Base-by-base conservation (phyloP, 208 protist species). In the Leishmania tarentolae region DNA sequence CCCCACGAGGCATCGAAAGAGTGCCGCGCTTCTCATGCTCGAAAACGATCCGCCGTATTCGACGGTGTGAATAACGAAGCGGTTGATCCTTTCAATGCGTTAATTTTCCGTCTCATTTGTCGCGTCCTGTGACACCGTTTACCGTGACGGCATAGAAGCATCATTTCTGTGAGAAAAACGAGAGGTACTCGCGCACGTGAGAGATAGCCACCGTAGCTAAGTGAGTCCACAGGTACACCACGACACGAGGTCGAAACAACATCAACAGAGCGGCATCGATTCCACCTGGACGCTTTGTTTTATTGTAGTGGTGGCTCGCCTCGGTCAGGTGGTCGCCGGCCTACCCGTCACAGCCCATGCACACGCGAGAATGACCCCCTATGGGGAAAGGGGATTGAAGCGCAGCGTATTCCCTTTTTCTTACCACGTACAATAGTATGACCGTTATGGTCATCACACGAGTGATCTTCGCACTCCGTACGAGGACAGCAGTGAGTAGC, bases 341-440 rank as follows among this genome's bases (percentile, higher is more conserved):
- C 24, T 21, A 47, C 31, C 37, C 9, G 7, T 46, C 76, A 47
- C 78, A 78, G 3, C 76, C 76, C 8, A 86, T 63, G 68, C 69
- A 85, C 69, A 85, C 50, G 75, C 57, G 17, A 84, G 70, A 63
- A 90, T 78, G n/a, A 82, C 87, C 0, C 37, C 86, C 83, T 17
- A n/a, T 87, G 89, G 15, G 87, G 89, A 80, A 91, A 91, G 4
- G 92, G 94, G n/a, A 15, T 95, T 90, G 79, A 94, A 94, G 76
- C 88, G 94, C 8, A 95, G 78, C 66, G 78, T 86, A 82, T 95
- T 95, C 95, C 92, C 92, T 95, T 44, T 93, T 75, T 84, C 95
- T 83, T 24, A 92, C 89, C 6, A 91, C n/a, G 80, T 93, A 96
- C 85, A 94, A 92, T 9, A 90, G 76, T 31, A 97, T 37, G 13